These are phyloP conservation scores for Fusarium piperis DNA, from an alignment of 2,329 filamentous ascomycete genomes.

Conservation along the genomic window DNA sequence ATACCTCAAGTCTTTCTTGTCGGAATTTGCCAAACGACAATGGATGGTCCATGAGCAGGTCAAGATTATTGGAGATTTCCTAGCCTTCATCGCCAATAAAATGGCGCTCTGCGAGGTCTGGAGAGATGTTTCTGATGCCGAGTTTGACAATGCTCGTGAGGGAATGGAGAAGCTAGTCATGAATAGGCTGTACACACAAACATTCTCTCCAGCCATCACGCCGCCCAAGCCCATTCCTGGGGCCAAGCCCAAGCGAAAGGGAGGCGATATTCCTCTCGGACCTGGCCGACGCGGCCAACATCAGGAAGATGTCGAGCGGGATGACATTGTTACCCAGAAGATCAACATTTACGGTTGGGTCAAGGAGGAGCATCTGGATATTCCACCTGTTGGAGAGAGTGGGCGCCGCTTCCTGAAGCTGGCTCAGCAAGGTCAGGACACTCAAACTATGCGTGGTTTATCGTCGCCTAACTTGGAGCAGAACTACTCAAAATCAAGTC, in stretches of 20 bases:
- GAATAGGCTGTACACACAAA: slow-evolving; percentile 95
- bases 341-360: slow-evolving; percentile 98
- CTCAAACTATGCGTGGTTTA: not conserved
- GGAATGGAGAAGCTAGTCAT: slow-evolving; percentile 99
- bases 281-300: slow-evolving; percentile 93
- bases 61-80: slow-evolving; percentile 96
- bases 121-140: slow-evolving; percentile 93
- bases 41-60: slow-evolving; percentile 99
- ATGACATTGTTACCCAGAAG: slow-evolving; percentile 96
- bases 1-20: slow-evolving; percentile 92
- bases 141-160: slow-evolving; percentile 97
- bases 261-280: slow-evolving; percentile 74
- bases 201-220: slow-evolving; percentile 93
- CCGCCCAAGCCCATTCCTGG: slow-evolving; percentile 78
- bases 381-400: slow-evolving; percentile 83
- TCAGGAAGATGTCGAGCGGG: slow-evolving; percentile 96
- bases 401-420: slow-evolving; percentile 88
- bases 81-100: slow-evolving; percentile 97
- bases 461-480: slow-evolving; percentile 48
- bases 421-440: slow-evolving; percentile 79
- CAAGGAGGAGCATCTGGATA: slow-evolving; percentile 91
- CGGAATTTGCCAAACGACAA: slow-evolving; percentile 95
- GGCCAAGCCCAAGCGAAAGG: slow-evolving; percentile 73
- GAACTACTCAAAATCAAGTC: slow-evolving; percentile 96
- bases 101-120: slow-evolving; percentile 98